phyloP scores from a whole-genome alignment of 441 rosid species.

The Kokia cookei region DNA sequence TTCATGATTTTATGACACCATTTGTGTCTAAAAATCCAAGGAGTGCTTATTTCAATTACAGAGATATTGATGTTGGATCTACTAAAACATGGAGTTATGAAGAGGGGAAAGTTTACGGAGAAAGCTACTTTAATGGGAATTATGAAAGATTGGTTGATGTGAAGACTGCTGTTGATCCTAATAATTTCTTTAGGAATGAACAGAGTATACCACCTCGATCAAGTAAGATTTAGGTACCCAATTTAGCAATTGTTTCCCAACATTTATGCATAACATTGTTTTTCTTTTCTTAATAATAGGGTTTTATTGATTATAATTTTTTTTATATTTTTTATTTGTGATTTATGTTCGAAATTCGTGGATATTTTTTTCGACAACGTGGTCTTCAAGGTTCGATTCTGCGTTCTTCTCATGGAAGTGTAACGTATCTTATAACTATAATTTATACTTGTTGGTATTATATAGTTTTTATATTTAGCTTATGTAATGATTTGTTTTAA shows the following conservation, averaged over 20 bases:
- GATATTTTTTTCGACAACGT: fast-evolving
- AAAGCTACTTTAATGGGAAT: neutral
- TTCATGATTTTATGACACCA: neutral
- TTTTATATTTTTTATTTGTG: no score
- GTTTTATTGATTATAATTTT: no score
- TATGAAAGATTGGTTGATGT: neutral
- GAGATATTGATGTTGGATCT: neutral
- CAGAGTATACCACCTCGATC: neutral
- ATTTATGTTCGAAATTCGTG: no score
- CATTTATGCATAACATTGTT: no score
- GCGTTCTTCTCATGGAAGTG: no score
- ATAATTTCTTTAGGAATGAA: neutral
- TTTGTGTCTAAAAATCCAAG: neutral
- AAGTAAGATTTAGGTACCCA: neutral
- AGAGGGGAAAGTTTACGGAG: neutral
- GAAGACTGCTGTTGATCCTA: neutral
- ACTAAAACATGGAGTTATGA: neutral
- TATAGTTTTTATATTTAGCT: no score
- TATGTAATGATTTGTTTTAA: no score
- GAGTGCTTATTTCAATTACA: neutral
- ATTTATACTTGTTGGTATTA: no score
- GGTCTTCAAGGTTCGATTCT: no score
- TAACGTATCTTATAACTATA: fast-evolving
- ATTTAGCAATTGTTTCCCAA: neutral
- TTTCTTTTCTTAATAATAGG: no score